Evolutionary conservation across 163 green algal genomes (phyloP).

Genomic region (Chlorella variabilis): DNA sequence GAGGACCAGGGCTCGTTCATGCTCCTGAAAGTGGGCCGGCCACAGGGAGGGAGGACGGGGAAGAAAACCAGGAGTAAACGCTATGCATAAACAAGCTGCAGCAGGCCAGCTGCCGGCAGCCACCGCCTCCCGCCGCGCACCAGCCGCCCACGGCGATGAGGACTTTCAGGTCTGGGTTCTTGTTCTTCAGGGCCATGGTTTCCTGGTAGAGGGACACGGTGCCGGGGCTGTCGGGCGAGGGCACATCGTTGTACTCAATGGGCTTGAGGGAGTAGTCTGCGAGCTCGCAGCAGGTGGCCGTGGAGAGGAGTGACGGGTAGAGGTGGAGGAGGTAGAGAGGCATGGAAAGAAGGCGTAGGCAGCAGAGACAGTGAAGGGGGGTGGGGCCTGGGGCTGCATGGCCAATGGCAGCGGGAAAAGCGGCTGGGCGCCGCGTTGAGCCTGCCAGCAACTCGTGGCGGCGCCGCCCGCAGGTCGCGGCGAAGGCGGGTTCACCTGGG

Average conservation of each 20-base stretch:
- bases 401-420: too few species aligned
- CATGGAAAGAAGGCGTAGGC: too few species aligned
- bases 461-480: too few species aligned
- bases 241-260: slow-evolving; percentile 42
- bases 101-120: neutral
- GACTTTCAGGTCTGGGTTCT: slow-evolving; percentile 35
- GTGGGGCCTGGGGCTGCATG: too few species aligned
- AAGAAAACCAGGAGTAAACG: neutral
- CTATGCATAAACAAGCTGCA: neutral
- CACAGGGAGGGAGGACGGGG: too few species aligned
- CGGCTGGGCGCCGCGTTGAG: too few species aligned
- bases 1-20: slow-evolving; percentile 27
- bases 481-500: too few species aligned
- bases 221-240: neutral
- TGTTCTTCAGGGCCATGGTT: slow-evolving; percentile 26
- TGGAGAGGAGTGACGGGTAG: neutral
- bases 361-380: too few species aligned
- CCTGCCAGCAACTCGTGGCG: too few species aligned
- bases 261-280: slow-evolving; percentile 39
- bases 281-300: neutral
- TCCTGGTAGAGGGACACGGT: slow-evolving; percentile 22
- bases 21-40: slow-evolving; percentile 9
- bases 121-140: neutral
- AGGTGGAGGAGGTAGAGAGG: neutral
- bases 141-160: slow-evolving; percentile 38